A percentile compares a stretch with the other conserved stretches of the same genome.
These are phyloP conservation scores for Gymnopilus junonius DNA, from an alignment of 768 basidiomycete species.

Conservation along the genomic window DNA sequence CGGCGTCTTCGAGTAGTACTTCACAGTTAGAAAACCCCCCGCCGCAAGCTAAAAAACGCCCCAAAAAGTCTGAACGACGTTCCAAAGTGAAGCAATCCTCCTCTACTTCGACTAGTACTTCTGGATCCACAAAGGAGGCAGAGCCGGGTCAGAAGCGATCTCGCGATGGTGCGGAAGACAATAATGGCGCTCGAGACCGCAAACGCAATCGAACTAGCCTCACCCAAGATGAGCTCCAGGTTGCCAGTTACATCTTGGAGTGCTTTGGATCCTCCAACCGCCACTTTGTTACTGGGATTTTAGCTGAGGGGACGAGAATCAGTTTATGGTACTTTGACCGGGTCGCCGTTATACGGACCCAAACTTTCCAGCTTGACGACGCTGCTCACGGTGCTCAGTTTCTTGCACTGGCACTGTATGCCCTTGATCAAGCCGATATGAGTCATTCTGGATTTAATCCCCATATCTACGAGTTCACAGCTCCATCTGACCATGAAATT, in stretches of 20 bases:
- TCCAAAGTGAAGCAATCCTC: not conserved
- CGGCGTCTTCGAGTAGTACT: too few relatives aligned
- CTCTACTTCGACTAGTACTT: not conserved
- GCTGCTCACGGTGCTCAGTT: slow-evolving; percentile 1
- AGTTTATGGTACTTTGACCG: slow-evolving; percentile 33
- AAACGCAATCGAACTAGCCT: not conserved
- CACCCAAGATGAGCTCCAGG: slow-evolving; percentile 6
- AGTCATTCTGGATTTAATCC: slow-evolving; percentile 20
- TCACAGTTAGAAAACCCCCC: too few relatives aligned
- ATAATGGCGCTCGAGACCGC: not conserved
- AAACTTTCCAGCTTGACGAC: slow-evolving; percentile 21
- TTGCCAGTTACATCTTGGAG: slow-evolving; percentile 17
- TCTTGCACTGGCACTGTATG: slow-evolving; percentile 27
- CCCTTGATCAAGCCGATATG: slow-evolving; percentile 10
- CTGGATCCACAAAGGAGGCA: not conserved
- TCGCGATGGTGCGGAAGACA: not conserved
- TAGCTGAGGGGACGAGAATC: slow-evolving; percentile 19
- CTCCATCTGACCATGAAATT: not conserved
- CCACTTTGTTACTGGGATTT: slow-evolving; percentile 23
- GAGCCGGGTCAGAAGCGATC: not conserved
- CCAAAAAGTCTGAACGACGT: not conserved
- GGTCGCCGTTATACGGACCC: slow-evolving; percentile 20
- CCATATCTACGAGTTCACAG: slow-evolving; percentile 5
- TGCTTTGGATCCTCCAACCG: slow-evolving; percentile 20
- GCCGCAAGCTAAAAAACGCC: too few relatives aligned